These are phyloP conservation scores for Sporisorium reilianum DNA, from an alignment of 1,284 basidiomycete genomes.

Conservation along the genomic window DNA sequence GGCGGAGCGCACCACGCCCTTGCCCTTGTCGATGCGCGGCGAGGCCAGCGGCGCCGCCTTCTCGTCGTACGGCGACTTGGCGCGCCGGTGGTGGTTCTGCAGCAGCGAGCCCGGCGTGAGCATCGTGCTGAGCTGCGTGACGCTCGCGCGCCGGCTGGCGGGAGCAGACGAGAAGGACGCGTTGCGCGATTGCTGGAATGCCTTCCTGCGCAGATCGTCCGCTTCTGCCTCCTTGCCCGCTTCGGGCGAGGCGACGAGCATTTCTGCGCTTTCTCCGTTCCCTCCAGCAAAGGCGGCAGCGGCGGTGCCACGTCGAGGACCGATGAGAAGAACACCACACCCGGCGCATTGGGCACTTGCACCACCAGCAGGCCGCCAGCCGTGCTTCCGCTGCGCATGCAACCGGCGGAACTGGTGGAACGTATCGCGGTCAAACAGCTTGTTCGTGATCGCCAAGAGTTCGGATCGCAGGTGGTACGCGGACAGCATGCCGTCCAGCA, in stretches of 20 bases:
- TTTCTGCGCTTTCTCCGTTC: neutral
- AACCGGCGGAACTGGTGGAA: constrained; percentile 78
- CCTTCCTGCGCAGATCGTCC: constrained; percentile 10
- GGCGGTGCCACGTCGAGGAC: constrained; percentile 17
- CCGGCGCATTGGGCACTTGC: constrained; percentile 20
- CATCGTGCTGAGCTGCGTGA: constrained; percentile 7
- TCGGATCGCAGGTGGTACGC: constrained; percentile 92
- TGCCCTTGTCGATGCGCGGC: constrained; percentile 49
- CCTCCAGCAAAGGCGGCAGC: neutral
- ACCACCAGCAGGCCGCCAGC: constrained; percentile 66
- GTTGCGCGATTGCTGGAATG: constrained; percentile 15
- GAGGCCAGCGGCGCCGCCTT: constrained; percentile 50
- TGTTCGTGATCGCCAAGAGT: constrained; percentile 86
- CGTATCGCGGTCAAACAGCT: constrained; percentile 84
- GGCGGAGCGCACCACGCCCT: constrained; percentile 40
- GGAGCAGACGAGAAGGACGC: constrained; percentile 13
- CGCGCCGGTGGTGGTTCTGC: constrained; percentile 25
- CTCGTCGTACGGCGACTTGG: constrained; percentile 49
- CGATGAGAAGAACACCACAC: constrained; percentile 30
- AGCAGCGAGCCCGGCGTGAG: constrained; percentile 29
- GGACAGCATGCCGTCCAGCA: constrained; percentile 92
- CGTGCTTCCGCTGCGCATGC: constrained; percentile 65
- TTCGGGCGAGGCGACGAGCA: neutral
- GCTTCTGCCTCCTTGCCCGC: constrained; percentile 3
- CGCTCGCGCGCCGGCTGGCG: constrained; percentile 10